A percentile compares a stretch with the other conserved stretches of the same genome.
These are phyloP conservation scores for Fraxinus baroniana DNA, from an alignment of 305 asterid genomes.

Conservation along the genomic window DNA sequence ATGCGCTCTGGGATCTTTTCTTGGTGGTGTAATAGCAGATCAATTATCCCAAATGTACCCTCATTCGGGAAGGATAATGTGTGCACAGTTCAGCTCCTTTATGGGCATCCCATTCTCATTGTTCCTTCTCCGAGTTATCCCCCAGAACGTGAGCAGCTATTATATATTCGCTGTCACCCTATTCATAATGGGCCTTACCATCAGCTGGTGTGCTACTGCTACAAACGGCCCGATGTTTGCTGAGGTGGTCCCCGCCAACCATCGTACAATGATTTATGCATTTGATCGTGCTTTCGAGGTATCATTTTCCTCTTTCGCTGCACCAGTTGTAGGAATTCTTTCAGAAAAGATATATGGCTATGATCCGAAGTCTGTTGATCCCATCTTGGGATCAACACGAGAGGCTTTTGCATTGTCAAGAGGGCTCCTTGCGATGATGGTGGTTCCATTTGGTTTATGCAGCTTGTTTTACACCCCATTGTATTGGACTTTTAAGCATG, in stretches of 20 bases:
- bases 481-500: slow-evolving; percentile 76
- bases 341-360: slow-evolving; percentile 82
- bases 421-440: slow-evolving; percentile 88
- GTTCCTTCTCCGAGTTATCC: slow-evolving; percentile 66
- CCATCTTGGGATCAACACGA: slow-evolving; percentile 54
- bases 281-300: slow-evolving; percentile 87
- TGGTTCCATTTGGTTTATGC: slow-evolving; percentile 76
- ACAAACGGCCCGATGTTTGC: slow-evolving; percentile 94
- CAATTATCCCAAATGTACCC: slow-evolving; percentile 69
- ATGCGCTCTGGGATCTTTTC: slow-evolving; percentile 79
- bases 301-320: slow-evolving; percentile 87
- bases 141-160: slow-evolving; percentile 65
- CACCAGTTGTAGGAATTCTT: slow-evolving; percentile 84
- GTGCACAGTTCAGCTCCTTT: slow-evolving; percentile 85
- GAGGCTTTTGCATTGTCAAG: slow-evolving; percentile 79
- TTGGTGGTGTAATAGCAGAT: slow-evolving; percentile 90
- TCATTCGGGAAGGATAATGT: slow-evolving; percentile 72
- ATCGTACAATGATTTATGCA: slow-evolving; percentile 92
- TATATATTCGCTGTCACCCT: slow-evolving; percentile 63
- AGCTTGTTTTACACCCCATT: slow-evolving; percentile 83
- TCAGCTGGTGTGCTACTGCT: slow-evolving; percentile 91
- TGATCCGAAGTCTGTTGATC: slow-evolving; percentile 71
- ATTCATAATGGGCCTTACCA: slow-evolving; percentile 81
- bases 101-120: slow-evolving; percentile 93
- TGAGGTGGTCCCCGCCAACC: slow-evolving; percentile 86